phyloP scores from a whole-genome alignment of 31 red algal species.

The Bonnemaisonia californica region DNA sequence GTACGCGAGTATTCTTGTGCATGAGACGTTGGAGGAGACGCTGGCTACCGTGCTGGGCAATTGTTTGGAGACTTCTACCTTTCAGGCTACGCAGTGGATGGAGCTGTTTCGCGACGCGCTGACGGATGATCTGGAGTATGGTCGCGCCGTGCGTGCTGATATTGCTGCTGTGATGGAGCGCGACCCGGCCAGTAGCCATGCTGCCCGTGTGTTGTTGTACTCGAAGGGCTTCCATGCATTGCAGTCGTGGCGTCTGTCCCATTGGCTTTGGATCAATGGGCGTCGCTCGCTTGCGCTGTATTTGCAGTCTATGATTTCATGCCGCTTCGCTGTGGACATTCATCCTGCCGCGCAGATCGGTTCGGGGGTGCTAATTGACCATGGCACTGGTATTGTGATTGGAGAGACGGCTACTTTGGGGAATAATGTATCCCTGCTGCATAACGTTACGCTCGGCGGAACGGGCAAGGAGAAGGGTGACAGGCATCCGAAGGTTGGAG shows the following conservation, averaged over 20 bases:
- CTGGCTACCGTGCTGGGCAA: conserved; percentile 79
- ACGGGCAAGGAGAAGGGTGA: conserved; percentile 92
- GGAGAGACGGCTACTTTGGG: conserved; percentile 95
- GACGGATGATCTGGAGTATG: conserved; percentile 61
- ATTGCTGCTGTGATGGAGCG: conserved; percentile 81
- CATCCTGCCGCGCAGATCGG: conserved; percentile 95
- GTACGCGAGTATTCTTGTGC: conserved; percentile 79
- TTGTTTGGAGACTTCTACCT: conserved; percentile 67
- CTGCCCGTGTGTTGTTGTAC: conserved; percentile 79
- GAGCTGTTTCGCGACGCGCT: conserved; percentile 87
- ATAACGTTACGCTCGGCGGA: conserved; percentile 96
- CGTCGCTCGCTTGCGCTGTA: conserved; percentile 77
- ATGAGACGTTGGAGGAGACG: conserved; percentile 78
- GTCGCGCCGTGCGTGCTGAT: conserved; percentile 76
- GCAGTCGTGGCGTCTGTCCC: conserved; percentile 77
- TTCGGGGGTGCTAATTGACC: conserved; percentile 83
- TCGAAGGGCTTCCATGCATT: conserved; percentile 94
- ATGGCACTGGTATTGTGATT: conserved; percentile 96
- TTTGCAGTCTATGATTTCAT: conserved; percentile 83
- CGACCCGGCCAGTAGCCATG: conserved; percentile 84
- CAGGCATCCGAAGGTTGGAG: conserved; percentile 87
- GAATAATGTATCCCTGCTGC: conserved; percentile 88
- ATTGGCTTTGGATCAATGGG: conserved; percentile 84
- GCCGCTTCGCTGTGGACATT: conserved; percentile 89
- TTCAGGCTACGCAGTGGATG: conserved; percentile 86